Evolutionary conservation across 1,139 yeast species (phyloP).

Genomic region (Debaryomyces subglobosus): DNA sequence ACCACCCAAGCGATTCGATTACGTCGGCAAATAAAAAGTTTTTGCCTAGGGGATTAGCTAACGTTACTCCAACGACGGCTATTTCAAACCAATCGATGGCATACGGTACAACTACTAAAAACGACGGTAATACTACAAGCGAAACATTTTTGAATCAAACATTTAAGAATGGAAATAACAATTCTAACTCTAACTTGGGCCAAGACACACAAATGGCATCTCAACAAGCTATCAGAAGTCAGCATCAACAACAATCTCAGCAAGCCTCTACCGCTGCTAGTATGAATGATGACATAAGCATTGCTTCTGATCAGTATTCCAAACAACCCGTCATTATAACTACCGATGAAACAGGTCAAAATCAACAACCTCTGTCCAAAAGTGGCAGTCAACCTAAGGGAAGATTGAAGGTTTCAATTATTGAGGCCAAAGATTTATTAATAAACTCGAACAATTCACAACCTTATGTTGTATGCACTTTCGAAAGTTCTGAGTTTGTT

Average conservation of each 20-base stretch:
- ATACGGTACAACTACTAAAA: conserved; percentile 61
- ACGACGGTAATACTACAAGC: conserved; percentile 22
- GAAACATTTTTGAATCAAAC: conserved; percentile 31
- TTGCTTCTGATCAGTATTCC: not conserved
- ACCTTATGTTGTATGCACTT: conserved; percentile 92
- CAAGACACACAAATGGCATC: not conserved
- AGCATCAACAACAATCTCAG: conserved; percentile 8
- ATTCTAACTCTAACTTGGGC: not conserved
- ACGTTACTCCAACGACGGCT: conserved; percentile 65
- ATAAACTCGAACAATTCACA: conserved; percentile 58
- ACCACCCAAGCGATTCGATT: conserved; percentile 5
- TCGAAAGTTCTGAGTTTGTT: conserved; percentile 89
- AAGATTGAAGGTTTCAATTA: conserved; percentile 74
- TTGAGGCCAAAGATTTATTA: conserved; percentile 73
- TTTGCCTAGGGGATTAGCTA: conserved; percentile 39
- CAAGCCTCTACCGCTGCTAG: conserved; percentile 9
- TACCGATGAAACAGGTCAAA: conserved; percentile 50
- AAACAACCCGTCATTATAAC: conserved; percentile 45
- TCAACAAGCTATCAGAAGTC: conserved; percentile 1
- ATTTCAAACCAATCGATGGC: conserved; percentile 63
- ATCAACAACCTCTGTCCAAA: conserved; percentile 27
- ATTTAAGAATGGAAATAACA: conserved; percentile 18
- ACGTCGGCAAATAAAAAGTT: conserved; percentile 23
- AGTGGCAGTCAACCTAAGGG: conserved; percentile 65
- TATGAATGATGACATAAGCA: not conserved